Conservation (phyloP, 371 early-diverging fungal species). For the Rhizopus sp. region DNA sequence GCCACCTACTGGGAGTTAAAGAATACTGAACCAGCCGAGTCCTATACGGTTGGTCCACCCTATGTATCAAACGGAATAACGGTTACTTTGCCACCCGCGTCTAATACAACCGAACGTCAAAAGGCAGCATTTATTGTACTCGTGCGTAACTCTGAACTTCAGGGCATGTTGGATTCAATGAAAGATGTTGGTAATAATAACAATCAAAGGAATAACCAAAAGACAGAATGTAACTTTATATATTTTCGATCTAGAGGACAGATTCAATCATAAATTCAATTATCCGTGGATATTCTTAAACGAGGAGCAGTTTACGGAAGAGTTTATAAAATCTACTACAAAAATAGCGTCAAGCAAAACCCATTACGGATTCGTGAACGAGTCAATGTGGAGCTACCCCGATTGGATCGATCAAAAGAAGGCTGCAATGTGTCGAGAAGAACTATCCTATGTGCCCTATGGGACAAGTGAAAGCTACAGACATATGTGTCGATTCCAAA, state of each 20-base stretch:
- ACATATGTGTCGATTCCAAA: slow-evolving; percentile 90
- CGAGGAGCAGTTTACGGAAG: slow-evolving; percentile 71
- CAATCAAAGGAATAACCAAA: background rate
- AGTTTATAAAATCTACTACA: slow-evolving; percentile 50
- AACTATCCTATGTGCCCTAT: slow-evolving; percentile 74
- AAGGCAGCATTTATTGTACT: slow-evolving; percentile 65
- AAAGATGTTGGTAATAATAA: slow-evolving; percentile 20
- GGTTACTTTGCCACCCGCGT: slow-evolving; percentile 28
- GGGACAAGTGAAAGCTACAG: slow-evolving; percentile 86
- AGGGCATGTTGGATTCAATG: slow-evolving; percentile 68
- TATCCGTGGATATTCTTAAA: slow-evolving; percentile 86
- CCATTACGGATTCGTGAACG: slow-evolving; percentile 44
- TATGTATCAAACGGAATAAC: slow-evolving; percentile 27
- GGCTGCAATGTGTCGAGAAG: slow-evolving; percentile 56
- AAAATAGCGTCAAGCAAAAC: slow-evolving; percentile 54
- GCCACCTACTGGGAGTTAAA: background rate
- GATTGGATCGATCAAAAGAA: slow-evolving; percentile 71
- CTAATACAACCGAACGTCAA: slow-evolving; percentile 40
- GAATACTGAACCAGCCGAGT: background rate
- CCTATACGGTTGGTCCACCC: slow-evolving; percentile 32
- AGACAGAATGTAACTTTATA: background rate
- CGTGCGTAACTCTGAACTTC: slow-evolving; percentile 74
- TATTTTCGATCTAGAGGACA: slow-evolving; percentile 49
- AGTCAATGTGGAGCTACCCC: slow-evolving; percentile 86
- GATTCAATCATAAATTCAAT: slow-evolving; percentile 73